Conservation (phyloP, 2,329 filamentous ascomycete genomes). For the Dactylellina haptotyla region DNA sequence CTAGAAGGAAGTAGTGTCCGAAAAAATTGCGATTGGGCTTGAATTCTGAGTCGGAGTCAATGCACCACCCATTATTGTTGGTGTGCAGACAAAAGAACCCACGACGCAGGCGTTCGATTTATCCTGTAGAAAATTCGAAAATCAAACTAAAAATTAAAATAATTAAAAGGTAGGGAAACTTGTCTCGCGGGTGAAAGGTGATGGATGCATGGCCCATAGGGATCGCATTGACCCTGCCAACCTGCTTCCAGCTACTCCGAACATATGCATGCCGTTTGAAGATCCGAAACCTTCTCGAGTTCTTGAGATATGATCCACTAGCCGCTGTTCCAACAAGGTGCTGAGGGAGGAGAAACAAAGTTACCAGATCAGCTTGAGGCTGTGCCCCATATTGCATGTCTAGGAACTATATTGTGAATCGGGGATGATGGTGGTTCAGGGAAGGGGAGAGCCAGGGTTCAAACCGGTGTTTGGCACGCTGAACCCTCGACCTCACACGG, state of each 20-base stretch:
- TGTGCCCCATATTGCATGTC: conserved; percentile 43
- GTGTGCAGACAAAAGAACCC: too few species aligned
- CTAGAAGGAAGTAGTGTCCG: background rate
- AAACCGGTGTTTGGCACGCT: background rate
- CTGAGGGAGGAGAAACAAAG: too few species aligned
- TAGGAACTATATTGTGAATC: conserved; percentile 5
- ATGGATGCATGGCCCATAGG: too few species aligned
- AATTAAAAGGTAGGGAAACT: too few species aligned
- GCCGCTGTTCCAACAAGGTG: conserved; percentile 25
- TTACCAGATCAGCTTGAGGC: conserved; percentile 27
- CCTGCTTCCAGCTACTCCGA: too few species aligned
- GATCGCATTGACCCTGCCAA: too few species aligned
- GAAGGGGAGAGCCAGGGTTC: background rate
- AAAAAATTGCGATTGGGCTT: conserved; percentile 32
- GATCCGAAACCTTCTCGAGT: background rate
- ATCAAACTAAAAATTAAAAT: too few species aligned
- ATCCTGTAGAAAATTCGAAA: too few species aligned
- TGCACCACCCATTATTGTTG: background rate
- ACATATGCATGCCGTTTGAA: too few species aligned
- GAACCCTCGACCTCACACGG: background rate
- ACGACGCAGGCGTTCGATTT: too few species aligned
- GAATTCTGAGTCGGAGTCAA: conserved; percentile 9
- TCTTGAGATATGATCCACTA: conserved; percentile 17
- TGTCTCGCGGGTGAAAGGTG: too few species aligned
- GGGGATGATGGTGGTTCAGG: background rate